Base-by-base conservation (phyloP, 352 stramenopile species). In the Globisporangium canariense region DNA sequence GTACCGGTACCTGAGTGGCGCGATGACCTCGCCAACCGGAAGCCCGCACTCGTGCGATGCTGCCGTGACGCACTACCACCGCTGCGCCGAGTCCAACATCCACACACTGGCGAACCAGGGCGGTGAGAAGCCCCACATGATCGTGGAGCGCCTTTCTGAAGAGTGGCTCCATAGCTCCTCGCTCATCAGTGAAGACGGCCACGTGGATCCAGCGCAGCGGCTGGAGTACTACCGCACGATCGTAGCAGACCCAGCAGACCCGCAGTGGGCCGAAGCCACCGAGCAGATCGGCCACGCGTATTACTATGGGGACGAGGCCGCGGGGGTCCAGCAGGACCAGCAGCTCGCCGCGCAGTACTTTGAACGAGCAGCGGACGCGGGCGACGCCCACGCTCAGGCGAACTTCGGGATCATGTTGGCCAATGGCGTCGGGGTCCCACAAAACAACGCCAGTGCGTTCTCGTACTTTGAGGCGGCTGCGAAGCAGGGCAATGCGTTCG, bases 361-460 rank as follows among this genome's bases (percentile, higher is more conserved):
- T 62, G 75, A 75, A n/a, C 71, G 76, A 49, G 85, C 81, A n/a
- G 85, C 85, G 0, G 78, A 90, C 13, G 78, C 73, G 1, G 85
- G 85, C n/a, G 73, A 91, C 20, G 60, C 79, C 7, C 50, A 88
- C 28, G 83, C 81, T 0, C 79, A 89, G 67, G 83, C 81, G 13
- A 92, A 91, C 58, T 86, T 83, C 36, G 82, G 73, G 3, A 86
- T 94, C 70, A 78, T 94, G 65, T 76, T 91, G 2, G 75, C 77
- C 0, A 83, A 90, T 8, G 85, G 85, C 6, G 72, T 87, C n/a
- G 85, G 83, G 6, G 67, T 89, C 2, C 51, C 74, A 8, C 77
- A 78, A 64, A 76, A 92, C 50, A 80, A 87, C 55, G 56, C 65
- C n/a, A 76, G 79, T 45, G 83, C 85, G 7, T 32, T 92, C 7